Percentiles rank a stretch among this genome's conserved stretches.
These are phyloP conservation scores for Suillus subalutaceus DNA, from an alignment of 768 basidiomycete genomes.

Conservation along the genomic window DNA sequence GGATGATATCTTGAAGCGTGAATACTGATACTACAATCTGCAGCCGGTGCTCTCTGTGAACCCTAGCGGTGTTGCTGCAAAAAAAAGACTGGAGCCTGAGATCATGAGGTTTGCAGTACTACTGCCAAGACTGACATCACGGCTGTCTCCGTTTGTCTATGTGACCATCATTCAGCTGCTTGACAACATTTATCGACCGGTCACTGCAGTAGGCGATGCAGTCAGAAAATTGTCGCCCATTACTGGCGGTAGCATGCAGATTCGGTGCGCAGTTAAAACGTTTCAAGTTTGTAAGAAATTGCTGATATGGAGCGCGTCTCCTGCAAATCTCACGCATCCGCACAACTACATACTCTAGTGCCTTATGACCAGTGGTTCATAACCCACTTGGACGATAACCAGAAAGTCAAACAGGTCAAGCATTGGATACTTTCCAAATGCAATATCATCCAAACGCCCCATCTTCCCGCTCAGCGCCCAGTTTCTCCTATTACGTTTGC, in stretches of 20 bases:
- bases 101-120: background rate
- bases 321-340: slow-evolving; percentile 2
- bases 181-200: background rate
- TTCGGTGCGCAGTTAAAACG: slow-evolving; percentile 46
- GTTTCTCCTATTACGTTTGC: slow-evolving; percentile 76
- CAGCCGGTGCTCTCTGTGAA: background rate
- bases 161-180: background rate
- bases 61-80: background rate
- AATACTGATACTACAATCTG: background rate
- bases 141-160: slow-evolving; percentile 5
- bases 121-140: background rate
- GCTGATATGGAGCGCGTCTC: background rate
- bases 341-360: slow-evolving; percentile 40
- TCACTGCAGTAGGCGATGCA: slow-evolving; percentile 12
- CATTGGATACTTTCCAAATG: slow-evolving; percentile 63
- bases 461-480: slow-evolving; percentile 40
- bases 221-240: slow-evolving; percentile 13
- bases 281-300: background rate
- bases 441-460: slow-evolving; percentile 39
- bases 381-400: slow-evolving; percentile 64
- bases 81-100: background rate
- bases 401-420: slow-evolving; percentile 67
- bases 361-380: slow-evolving; percentile 78
- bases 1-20: background rate
- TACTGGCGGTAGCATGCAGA: slow-evolving; percentile 55